Evolutionary conservation across 768 basidiomycete genomes (phyloP).

Genomic region (Amanita phalloides): DNA sequence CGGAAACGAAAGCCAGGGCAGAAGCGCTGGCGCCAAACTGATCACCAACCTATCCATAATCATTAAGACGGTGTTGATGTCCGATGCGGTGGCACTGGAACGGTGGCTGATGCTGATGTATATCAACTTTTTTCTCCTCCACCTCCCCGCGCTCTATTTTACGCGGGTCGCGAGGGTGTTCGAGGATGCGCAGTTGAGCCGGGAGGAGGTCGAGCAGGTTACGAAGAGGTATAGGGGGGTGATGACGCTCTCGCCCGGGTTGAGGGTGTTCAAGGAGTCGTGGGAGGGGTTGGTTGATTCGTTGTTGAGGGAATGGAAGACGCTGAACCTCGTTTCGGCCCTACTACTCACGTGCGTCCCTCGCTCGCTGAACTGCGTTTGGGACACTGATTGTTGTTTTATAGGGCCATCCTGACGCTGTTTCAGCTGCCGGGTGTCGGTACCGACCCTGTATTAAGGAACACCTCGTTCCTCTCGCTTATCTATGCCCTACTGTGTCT

Average conservation of each 20-base stretch:
- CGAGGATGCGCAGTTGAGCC: slow-evolving; percentile 67
- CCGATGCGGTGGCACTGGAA: too few species aligned
- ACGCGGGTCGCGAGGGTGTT: slow-evolving; percentile 68
- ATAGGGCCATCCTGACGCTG: slow-evolving; percentile 23
- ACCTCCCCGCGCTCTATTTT: slow-evolving; percentile 71
- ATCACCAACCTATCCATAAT: too few species aligned
- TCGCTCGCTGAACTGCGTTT: too few species aligned
- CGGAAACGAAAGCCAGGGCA: too few species aligned
- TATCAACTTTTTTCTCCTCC: slow-evolving; percentile 37
- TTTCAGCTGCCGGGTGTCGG: slow-evolving; percentile 28
- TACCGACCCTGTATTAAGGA: slow-evolving; percentile 42
- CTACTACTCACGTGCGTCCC: slow-evolving; percentile 19
- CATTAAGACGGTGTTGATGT: too few species aligned
- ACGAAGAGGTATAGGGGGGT: slow-evolving; percentile 9
- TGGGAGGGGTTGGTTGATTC: slow-evolving; percentile 21
- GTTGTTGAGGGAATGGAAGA: slow-evolving; percentile 24
- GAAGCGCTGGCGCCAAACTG: too few species aligned
- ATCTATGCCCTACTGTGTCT: slow-evolving; percentile 52
- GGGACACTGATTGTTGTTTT: not conserved
- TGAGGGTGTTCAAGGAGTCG: slow-evolving; percentile 23
- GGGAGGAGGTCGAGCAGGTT: slow-evolving; percentile 50
- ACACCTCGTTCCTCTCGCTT: slow-evolving; percentile 44
- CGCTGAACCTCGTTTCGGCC: slow-evolving; percentile 22
- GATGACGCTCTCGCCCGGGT: slow-evolving; percentile 40
- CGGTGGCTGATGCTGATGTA: slow-evolving; percentile 10